Base-by-base conservation (phyloP, 139 green algal species). In the Coelastrella sp. region DNA sequence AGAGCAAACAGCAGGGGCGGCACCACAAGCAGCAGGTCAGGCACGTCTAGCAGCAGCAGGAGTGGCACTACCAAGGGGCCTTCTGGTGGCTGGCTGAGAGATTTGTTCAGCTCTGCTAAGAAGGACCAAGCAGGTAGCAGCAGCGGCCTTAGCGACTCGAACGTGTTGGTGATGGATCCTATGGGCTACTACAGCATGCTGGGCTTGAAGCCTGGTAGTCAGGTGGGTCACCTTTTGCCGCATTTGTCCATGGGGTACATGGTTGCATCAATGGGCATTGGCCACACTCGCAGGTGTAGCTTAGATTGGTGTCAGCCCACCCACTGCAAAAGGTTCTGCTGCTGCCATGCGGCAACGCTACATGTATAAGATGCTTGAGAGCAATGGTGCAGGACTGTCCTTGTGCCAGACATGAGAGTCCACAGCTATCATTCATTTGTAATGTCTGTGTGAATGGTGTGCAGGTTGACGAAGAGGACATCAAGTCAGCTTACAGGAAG, bases 131-230 rank as follows among this genome's bases (percentile, higher is more conserved):
- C 60, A 60, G 80, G n/a, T 22, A 64, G 60, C 61, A 86, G 64
- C 64, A 87, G 64, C 16, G 81, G 3, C 5, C 13, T 1, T 54
- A 64, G 23, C 23, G 56, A n/a, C 20, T n/a, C 23, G 20, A 64
- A 61, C 16, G 64, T 77, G 23, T 23, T 78, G 64, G 81, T 77
- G 66, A 11, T 88, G 66, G 83, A 88, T 73, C 83, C 83, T 19
- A 88, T 88, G 83, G 83, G 83, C 66, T 88, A 88, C 54, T 88
- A 88, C 68, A 73, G 54, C 20, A 14, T 88, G 54, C 83, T 88
- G 17, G 83, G 83, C 16, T 57, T 88, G 17, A 88, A 32, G 10
- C 83, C 83, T 10, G 32, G 20, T 11, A 57, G 19, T 7, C 20
- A 88, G 83, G 83, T 88, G 54, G 71, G 83, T 11, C 32, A 47